phyloP scores from a whole-genome alignment of 202 grass and related monocot species.

The Eragrostis tef region DNA sequence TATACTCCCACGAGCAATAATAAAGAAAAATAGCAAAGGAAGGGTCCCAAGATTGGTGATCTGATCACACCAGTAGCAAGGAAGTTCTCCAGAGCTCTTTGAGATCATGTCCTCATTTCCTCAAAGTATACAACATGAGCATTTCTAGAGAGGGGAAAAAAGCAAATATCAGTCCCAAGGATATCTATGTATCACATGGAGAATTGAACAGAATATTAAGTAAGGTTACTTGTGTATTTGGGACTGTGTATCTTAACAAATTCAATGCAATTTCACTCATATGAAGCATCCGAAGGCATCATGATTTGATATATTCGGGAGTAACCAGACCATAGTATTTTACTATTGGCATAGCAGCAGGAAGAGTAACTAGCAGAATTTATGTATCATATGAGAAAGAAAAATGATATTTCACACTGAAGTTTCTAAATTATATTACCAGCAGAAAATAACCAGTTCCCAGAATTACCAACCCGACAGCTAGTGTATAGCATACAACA shows the following conservation, averaged over 20 bases:
- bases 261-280: not conserved
- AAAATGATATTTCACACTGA: not conserved
- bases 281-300: not conserved
- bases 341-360: conserved; percentile 10
- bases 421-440: not conserved
- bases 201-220: not conserved
- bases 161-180: conserved; percentile 18
- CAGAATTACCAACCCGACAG: not conserved
- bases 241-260: not conserved
- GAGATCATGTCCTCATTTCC: not conserved
- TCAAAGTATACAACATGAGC: conserved; percentile 57
- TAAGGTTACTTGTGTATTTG: not conserved
- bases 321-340: not conserved
- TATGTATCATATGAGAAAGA: not conserved
- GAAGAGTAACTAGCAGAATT: not conserved
- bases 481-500: not conserved
- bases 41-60: conserved; percentile 14
- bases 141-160: conserved; percentile 50
- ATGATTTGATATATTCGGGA: not conserved
- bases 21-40: conserved; percentile 25
- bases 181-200: not conserved
- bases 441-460: not conserved
- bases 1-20: conserved; percentile 46
- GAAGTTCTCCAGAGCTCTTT: conserved; percentile 34
- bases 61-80: conserved; percentile 23